phyloP scores from a whole-genome alignment of 345 rosid genomes.

The Eutrema japonicum region DNA sequence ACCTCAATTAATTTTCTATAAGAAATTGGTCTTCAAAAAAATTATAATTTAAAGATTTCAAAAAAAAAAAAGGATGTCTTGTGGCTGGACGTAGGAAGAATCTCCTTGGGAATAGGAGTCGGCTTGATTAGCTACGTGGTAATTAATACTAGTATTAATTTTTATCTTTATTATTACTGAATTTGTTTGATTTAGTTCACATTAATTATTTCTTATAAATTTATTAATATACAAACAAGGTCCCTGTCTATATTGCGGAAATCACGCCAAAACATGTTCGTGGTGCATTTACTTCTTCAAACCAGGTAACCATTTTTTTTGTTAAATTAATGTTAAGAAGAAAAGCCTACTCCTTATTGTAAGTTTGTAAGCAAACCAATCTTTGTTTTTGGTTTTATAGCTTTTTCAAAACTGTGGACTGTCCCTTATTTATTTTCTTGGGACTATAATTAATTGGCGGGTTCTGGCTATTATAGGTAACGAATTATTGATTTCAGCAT shows the following conservation, averaged over 20 bases:
- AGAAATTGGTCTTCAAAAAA: neutral
- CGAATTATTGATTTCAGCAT: neutral
- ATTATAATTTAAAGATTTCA: neutral
- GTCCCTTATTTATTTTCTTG: conserved; percentile 41
- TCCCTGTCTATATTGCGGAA: conserved; percentile 54
- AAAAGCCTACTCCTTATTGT: neutral
- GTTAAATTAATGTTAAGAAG: neutral
- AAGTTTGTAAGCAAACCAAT: neutral
- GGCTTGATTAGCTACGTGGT: conserved; percentile 47
- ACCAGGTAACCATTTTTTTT: conserved; percentile 19
- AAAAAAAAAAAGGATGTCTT: conserved; percentile 38
- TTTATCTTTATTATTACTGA: neutral
- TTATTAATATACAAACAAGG: conserved; percentile 36
- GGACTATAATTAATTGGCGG: conserved; percentile 45
- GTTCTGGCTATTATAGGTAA: conserved; percentile 46
- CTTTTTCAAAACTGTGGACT: conserved; percentile 41
- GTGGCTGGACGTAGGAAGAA: conserved; percentile 45
- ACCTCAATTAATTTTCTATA: neutral
- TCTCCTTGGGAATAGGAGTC: conserved; percentile 40
- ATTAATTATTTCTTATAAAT: neutral
- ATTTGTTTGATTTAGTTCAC: neutral
- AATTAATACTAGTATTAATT: conserved; percentile 12
- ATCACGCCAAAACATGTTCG: conserved; percentile 53
- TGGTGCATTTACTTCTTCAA: conserved; percentile 47
- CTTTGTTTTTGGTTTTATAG: conserved; percentile 15